Percentiles rank a stretch among this genome's conserved stretches.
phyloP scores from a whole-genome alignment of 805 yeast species.

The Teunomyces barrocoloradensis region DNA sequence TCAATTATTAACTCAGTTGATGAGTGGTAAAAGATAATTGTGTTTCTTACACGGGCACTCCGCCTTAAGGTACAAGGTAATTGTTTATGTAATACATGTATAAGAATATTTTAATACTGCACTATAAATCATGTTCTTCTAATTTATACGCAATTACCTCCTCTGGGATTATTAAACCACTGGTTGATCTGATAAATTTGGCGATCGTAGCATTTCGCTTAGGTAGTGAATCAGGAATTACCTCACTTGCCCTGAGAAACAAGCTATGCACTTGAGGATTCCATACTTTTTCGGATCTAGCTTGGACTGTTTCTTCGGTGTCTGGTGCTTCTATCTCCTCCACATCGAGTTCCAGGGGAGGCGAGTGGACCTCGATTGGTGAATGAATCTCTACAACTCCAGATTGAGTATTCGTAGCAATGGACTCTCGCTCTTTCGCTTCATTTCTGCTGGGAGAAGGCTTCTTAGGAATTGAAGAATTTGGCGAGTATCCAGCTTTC shows the following conservation, averaged over 20 bases:
- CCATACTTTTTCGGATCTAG: not conserved
- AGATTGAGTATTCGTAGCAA: not conserved
- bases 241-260: not conserved
- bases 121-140: not conserved
- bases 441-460: no score
- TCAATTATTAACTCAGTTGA: slow-evolving; percentile 78
- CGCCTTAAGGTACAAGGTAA: no score
- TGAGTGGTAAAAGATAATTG: slow-evolving; percentile 65
- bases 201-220: not conserved
- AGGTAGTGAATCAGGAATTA: not conserved
- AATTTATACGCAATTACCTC: not conserved
- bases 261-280: not conserved
- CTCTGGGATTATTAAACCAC: not conserved
- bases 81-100: not conserved
- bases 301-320: no score
- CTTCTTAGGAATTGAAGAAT: not conserved
- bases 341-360: no score
- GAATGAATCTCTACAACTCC: not conserved
- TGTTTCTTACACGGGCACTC: not conserved
- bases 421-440: no score
- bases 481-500: not conserved
- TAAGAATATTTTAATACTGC: not conserved
- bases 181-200: slow-evolving; percentile 1
- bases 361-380: not conserved
- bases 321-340: no score